Evolutionary conservation across 192 early-diverging fungal species (phyloP).

Genomic region (Allomyces javanicus): DNA sequence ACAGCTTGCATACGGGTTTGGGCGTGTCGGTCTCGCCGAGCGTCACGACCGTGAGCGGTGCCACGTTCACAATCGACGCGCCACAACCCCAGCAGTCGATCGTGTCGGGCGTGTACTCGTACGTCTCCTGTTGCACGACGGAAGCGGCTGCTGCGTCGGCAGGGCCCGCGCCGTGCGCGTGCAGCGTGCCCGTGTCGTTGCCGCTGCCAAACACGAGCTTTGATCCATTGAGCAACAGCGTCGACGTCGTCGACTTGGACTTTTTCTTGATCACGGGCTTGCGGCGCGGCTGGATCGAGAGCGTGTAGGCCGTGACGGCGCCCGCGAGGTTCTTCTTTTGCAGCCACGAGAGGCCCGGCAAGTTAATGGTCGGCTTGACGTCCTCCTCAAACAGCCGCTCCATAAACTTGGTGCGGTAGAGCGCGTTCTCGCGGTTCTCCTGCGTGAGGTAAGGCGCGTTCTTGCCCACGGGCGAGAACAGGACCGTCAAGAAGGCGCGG

Average conservation of each 20-base stretch:
- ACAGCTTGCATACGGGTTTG: background rate
- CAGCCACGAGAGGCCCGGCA: background rate
- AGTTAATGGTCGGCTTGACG: background rate
- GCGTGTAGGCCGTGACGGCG: background rate
- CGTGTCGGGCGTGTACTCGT: background rate
- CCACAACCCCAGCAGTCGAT: background rate
- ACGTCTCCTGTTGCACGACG: background rate
- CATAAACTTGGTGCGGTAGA: background rate
- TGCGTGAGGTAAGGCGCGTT: background rate
- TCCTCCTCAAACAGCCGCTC: slow-evolving; percentile 1
- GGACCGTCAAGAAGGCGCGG: background rate
- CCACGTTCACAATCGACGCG: background rate
- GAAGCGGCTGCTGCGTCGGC: background rate
- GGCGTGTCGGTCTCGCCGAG: background rate
- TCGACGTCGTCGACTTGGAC: background rate
- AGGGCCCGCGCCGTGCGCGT: background rate
- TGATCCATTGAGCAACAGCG: background rate
- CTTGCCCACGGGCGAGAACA: background rate
- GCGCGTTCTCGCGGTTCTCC: background rate
- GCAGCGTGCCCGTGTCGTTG: too few species aligned
- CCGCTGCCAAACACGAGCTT: too few species aligned
- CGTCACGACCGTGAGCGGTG: background rate
- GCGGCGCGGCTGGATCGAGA: background rate
- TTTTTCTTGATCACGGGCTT: background rate
- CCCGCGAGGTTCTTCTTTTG: background rate